A percentile compares a stretch with the other conserved stretches of the same genome.
Evolutionary conservation across 306 rosid species (phyloP).

Genomic region (Geum urbanum): DNA sequence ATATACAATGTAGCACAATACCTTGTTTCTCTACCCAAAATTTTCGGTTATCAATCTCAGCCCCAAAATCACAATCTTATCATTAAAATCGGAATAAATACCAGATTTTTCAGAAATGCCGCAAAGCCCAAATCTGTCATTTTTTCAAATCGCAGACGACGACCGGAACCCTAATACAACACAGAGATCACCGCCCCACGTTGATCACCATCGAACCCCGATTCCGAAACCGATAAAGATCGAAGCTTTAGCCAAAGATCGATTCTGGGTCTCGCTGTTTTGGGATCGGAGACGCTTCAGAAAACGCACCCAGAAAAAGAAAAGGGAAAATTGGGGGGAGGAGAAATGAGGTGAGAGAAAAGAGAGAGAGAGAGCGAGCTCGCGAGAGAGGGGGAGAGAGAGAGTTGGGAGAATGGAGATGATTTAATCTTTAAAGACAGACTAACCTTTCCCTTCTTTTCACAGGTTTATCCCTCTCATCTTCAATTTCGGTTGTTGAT

Average conservation of each 20-base stretch:
- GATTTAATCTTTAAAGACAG: too few relatives aligned
- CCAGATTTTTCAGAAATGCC: slow-evolving; percentile 6
- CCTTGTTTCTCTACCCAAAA: too few relatives aligned
- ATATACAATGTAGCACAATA: too few relatives aligned
- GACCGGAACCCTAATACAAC: slow-evolving; percentile 21
- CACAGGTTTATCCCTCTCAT: too few relatives aligned
- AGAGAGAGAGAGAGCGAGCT: too few relatives aligned
- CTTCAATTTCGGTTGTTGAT: too few relatives aligned
- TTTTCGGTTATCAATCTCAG: too few relatives aligned
- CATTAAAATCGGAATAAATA: background rate
- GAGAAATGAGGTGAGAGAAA: slow-evolving; percentile 41
- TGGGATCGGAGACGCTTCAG: slow-evolving; percentile 15
- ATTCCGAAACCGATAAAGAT: background rate
- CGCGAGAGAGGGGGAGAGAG: slow-evolving; percentile 9
- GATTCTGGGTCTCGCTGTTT: background rate
- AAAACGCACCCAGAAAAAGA: slow-evolving; percentile 15
- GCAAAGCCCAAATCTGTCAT: slow-evolving; percentile 19
- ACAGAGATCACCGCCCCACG: slow-evolving; percentile 23
- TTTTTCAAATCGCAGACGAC: slow-evolving; percentile 7
- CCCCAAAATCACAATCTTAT: slow-evolving; percentile 7
- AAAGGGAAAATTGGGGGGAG: slow-evolving; percentile 39
- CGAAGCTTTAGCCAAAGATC: background rate
- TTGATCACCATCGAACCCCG: slow-evolving; percentile 25
- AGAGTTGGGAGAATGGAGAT: slow-evolving; percentile 19
- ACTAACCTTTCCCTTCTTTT: too few relatives aligned